Evolutionary conservation across 257 asterid genomes (phyloP).

Genomic region (Solanum appendiculatum): DNA sequence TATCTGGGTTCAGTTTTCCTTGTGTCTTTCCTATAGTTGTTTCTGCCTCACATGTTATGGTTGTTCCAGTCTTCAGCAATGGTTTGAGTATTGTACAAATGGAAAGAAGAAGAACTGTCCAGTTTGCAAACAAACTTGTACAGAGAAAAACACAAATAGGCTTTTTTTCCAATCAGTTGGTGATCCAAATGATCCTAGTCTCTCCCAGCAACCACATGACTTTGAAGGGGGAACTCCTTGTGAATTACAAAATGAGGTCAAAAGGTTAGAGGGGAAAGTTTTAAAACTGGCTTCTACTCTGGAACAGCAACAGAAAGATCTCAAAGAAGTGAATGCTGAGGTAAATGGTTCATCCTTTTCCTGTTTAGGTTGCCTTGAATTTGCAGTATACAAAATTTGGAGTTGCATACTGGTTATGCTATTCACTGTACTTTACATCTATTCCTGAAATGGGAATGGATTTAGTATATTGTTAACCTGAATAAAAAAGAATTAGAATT

Average conservation of each 20-base stretch:
- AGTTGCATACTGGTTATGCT: neutral
- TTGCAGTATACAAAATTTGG: neutral
- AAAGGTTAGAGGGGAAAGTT: conserved; percentile 69
- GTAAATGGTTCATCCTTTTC: conserved; percentile 17
- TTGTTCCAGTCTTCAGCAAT: conserved; percentile 70
- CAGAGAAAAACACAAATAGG: conserved; percentile 50
- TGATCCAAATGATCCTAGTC: conserved; percentile 43
- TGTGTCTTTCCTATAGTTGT: neutral
- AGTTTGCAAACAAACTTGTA: conserved; percentile 78
- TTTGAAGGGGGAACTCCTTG: conserved; percentile 25
- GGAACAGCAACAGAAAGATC: conserved; percentile 55
- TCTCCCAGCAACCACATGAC: conserved; percentile 39
- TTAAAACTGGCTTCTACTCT: conserved; percentile 48
- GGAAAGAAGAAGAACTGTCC: conserved; percentile 89
- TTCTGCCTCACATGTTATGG: neutral
- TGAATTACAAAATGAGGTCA: conserved; percentile 55
- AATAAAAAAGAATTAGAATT: neutral
- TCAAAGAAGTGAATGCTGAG: conserved; percentile 43
- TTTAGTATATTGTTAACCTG: neutral
- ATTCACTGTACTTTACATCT: neutral
- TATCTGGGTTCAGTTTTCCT: neutral
- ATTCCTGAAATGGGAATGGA: neutral
- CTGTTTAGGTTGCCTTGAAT: neutral
- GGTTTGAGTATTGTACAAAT: conserved; percentile 92
- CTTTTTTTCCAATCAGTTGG: conserved; percentile 88